These are phyloP conservation scores for Colletotrichum orbiculare DNA, from an alignment of 2,329 filamentous ascomycete species.

Conservation along the genomic window DNA sequence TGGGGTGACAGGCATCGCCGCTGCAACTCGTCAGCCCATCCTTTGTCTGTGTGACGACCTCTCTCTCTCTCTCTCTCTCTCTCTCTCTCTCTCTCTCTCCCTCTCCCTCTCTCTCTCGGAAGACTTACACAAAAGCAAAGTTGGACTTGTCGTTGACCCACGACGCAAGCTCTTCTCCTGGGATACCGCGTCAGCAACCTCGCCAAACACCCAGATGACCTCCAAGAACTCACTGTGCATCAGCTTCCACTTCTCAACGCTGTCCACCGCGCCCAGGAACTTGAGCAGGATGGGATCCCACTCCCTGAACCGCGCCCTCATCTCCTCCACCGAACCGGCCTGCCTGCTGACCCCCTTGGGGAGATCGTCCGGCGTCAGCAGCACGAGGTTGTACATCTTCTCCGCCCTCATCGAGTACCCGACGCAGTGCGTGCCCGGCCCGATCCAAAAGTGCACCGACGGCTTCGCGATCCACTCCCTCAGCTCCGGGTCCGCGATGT, in stretches of 20 bases:
- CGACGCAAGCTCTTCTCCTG: slow-evolving; percentile 59
- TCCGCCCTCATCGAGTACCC: slow-evolving; percentile 71
- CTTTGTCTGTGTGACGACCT: too few species aligned
- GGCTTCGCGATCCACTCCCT: slow-evolving; percentile 63
- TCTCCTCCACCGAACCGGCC: slow-evolving; percentile 67
- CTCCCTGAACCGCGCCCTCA: slow-evolving; percentile 66
- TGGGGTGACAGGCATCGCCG: slow-evolving; percentile 73
- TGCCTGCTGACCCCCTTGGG: slow-evolving; percentile 63
- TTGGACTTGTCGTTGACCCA: slow-evolving; percentile 66
- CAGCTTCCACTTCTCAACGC: slow-evolving; percentile 76
- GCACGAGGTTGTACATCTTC: slow-evolving; percentile 72
- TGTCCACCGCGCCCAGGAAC: slow-evolving; percentile 61
- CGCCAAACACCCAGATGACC: slow-evolving; percentile 11
- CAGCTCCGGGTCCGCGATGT: slow-evolving; percentile 63
- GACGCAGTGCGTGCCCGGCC: slow-evolving; percentile 69
- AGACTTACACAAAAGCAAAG: slow-evolving; percentile 57
- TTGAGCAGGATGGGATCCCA: slow-evolving; percentile 71
- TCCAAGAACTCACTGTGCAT: slow-evolving; percentile 58
- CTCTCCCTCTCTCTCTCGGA: too few species aligned
- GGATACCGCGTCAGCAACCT: background rate
- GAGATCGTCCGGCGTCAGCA: slow-evolving; percentile 73
- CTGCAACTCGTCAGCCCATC: slow-evolving; percentile 41
- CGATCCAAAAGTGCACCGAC: slow-evolving; percentile 71
- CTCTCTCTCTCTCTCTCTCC: too few species aligned
- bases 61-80: too few species aligned